phyloP scores from a whole-genome alignment of 148 eudicot species.

The Polygonum aviculare region DNA sequence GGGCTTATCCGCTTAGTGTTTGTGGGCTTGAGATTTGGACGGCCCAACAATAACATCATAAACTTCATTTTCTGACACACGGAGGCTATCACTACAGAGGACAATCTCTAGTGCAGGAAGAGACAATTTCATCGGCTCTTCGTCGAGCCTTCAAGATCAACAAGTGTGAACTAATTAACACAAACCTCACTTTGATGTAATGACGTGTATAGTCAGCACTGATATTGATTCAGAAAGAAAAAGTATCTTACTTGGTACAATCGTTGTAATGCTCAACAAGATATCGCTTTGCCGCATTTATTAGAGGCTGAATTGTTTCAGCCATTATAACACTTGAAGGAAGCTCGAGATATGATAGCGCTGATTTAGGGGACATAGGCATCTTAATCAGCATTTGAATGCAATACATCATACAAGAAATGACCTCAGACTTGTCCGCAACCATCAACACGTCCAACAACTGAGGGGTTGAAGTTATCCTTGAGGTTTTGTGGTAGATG shows the following conservation, averaged over 20 bases:
- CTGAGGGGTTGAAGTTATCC: constrained; percentile 33
- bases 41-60: too few relatives aligned
- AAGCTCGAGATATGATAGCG: not conserved
- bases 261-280: not conserved
- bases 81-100: constrained; percentile 42
- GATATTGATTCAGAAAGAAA: too few relatives aligned
- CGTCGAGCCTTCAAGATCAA: constrained; percentile 41
- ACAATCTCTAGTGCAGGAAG: constrained; percentile 19
- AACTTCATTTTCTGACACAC: constrained; percentile 75
- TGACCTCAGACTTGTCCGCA: constrained; percentile 52
- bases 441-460: constrained; percentile 67
- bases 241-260: not conserved
- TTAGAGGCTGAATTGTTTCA: not conserved
- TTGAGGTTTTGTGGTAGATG: constrained; percentile 54
- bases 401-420: constrained; percentile 8
- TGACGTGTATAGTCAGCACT: too few relatives aligned
- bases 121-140: constrained; percentile 64
- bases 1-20: too few relatives aligned
- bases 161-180: not conserved
- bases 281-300: not conserved
- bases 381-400: not conserved
- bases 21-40: too few relatives aligned
- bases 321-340: not conserved
- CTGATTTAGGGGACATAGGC: not conserved
- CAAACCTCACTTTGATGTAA: too few relatives aligned